Conservation (phyloP, 345 rosid species). For the Heritiera littoralis region DNA sequence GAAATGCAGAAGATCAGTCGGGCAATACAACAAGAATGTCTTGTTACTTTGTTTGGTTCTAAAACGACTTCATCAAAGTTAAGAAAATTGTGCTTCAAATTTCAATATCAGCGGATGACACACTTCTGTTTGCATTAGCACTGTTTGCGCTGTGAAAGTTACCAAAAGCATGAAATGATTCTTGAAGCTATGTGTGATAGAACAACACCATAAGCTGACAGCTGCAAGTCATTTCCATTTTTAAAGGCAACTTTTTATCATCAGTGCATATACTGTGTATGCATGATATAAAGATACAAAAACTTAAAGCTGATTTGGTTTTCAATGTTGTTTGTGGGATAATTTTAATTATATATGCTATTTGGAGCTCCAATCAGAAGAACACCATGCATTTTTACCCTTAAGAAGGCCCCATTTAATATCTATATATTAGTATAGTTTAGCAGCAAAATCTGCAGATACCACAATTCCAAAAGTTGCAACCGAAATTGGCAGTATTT, state of each 20-base stretch:
- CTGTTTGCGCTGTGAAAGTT: background rate
- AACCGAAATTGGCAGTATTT: background rate
- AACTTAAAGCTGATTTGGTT: background rate
- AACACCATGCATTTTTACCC: too few species aligned
- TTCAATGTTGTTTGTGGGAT: background rate
- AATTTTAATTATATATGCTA: too few species aligned
- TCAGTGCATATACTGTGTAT: slow-evolving; percentile 3
- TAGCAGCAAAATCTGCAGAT: background rate
- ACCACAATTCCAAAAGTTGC: background rate
- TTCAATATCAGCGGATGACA: slow-evolving; percentile 1
- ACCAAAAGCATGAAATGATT: slow-evolving; percentile 11
- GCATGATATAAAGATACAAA: background rate
- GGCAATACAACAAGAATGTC: slow-evolving; percentile 17
- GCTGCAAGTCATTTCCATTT: slow-evolving; percentile 20
- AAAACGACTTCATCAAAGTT: background rate
- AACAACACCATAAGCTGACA: slow-evolving; percentile 14
- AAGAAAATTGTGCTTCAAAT: background rate
- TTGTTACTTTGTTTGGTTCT: slow-evolving; percentile 3
- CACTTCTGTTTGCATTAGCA: background rate
- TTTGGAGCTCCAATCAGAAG: too few species aligned
- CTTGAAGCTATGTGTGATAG: slow-evolving; percentile 17
- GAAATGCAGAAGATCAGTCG: background rate
- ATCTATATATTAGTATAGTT: background rate
- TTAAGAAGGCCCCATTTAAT: background rate
- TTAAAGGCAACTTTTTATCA: slow-evolving; percentile 3